A percentile compares a stretch with the other conserved stretches of the same genome.
These are phyloP conservation scores for Ceratocystis huliohia DNA, from an alignment of 2,329 filamentous ascomycete species.

Conservation along the genomic window DNA sequence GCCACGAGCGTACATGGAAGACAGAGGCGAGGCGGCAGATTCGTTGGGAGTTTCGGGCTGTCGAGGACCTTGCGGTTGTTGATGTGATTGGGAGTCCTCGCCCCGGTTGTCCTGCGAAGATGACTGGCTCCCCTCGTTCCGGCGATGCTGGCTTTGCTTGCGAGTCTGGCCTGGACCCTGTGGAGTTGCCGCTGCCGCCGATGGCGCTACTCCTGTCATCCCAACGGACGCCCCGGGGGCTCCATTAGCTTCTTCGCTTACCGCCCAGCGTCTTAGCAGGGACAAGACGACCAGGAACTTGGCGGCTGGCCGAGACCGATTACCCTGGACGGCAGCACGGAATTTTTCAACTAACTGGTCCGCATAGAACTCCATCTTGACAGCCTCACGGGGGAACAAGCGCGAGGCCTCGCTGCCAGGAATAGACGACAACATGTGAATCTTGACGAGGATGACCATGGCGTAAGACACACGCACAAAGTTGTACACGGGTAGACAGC, in stretches of 20 bases:
- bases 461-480: constrained; percentile 61
- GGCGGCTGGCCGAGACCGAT: constrained; percentile 50
- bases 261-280: constrained; percentile 60
- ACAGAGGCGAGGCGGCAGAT: neutral
- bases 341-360: constrained; percentile 59
- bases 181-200: constrained; percentile 2
- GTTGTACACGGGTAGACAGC: constrained; percentile 55
- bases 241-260: constrained; percentile 23
- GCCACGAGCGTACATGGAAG: constrained; percentile 1
- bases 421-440: constrained; percentile 54
- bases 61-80: constrained; percentile 10
- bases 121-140: neutral
- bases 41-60: neutral
- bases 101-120: neutral
- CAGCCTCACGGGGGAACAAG: constrained; percentile 53
- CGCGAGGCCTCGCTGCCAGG: constrained; percentile 54
- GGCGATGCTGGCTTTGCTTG: neutral
- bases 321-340: constrained; percentile 46
- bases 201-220: neutral
- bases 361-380: constrained; percentile 54
- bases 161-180: constrained; percentile 2
- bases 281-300: constrained; percentile 60
- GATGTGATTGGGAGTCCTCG: constrained; percentile 2
- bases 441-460: constrained; percentile 59
- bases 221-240: neutral